phyloP scores from a whole-genome alignment of 176 grass and related monocot genomes.

The Ensete glaucum region DNA sequence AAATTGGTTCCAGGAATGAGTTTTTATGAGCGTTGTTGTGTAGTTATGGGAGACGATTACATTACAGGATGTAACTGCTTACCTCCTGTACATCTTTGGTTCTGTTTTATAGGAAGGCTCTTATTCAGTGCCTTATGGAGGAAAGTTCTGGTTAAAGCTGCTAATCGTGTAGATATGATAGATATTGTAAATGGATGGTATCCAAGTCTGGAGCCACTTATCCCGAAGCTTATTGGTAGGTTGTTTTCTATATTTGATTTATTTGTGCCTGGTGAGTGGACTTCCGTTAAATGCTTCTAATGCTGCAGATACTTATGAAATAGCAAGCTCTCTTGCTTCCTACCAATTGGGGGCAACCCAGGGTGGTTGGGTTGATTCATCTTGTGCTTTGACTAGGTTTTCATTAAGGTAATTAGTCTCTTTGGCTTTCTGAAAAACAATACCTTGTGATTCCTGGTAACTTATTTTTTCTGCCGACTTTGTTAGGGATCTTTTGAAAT shows the following conservation, averaged over 20 bases:
- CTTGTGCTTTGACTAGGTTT: slow-evolving; percentile 56
- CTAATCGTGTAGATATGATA: slow-evolving; percentile 55
- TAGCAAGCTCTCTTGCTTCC: slow-evolving; percentile 47
- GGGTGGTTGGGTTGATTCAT: slow-evolving; percentile 30
- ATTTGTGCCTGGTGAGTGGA: slow-evolving; percentile 1
- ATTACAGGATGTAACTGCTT: too few relatives aligned
- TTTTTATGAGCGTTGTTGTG: too few relatives aligned
- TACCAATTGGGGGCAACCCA: slow-evolving; percentile 45
- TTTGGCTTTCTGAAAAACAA: neutral
- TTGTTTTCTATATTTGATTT: slow-evolving; percentile 11
- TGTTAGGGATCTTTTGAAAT: slow-evolving; percentile 83
- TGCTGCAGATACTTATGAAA: slow-evolving; percentile 67
- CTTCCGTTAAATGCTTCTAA: slow-evolving; percentile 15
- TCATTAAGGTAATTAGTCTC: slow-evolving; percentile 56
- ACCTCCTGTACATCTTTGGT: neutral
- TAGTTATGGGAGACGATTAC: too few relatives aligned
- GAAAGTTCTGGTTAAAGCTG: slow-evolving; percentile 63
- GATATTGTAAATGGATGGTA: slow-evolving; percentile 71
- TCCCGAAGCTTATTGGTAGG: slow-evolving; percentile 58
- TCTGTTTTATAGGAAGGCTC: slow-evolving; percentile 9
- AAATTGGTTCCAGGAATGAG: too few relatives aligned
- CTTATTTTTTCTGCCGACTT: slow-evolving; percentile 13
- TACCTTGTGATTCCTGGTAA: neutral
- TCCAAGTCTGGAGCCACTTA: slow-evolving; percentile 55
- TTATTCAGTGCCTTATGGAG: slow-evolving; percentile 70